Evolutionary conservation across 129 eudicot species (phyloP).

Genomic region (Chrysanthemum makinoi): DNA sequence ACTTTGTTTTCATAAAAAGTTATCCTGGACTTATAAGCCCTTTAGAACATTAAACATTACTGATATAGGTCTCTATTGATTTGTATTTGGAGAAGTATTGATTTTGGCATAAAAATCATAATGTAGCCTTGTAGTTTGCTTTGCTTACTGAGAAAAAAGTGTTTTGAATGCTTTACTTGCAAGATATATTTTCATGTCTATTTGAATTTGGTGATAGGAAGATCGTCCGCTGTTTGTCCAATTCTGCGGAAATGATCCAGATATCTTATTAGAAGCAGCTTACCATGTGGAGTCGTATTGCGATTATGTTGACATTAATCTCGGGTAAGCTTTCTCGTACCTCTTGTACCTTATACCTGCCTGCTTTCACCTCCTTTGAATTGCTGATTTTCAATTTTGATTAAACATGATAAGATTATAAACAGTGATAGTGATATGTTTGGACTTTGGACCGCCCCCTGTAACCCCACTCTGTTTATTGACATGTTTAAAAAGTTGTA

Average conservation of each 20-base stretch:
- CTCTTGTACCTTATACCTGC: too few relatives aligned
- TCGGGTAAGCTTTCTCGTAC: constrained; percentile 52
- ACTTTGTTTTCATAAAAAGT: not conserved
- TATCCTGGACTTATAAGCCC: not conserved
- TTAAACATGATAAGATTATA: too few relatives aligned
- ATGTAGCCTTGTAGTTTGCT: constrained; percentile 5
- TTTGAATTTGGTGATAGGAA: constrained; percentile 56
- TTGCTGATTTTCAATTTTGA: too few relatives aligned
- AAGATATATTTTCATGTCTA: constrained; percentile 7
- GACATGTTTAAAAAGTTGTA: not conserved
- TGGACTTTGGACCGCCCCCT: not conserved
- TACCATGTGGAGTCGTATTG: constrained; percentile 81
- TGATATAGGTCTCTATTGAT: not conserved
- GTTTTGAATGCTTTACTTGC: not conserved
- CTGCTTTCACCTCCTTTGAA: too few relatives aligned
- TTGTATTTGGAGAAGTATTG: constrained; percentile 13
- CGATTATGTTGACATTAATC: constrained; percentile 92
- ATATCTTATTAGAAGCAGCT: constrained; percentile 81
- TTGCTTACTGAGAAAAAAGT: not conserved
- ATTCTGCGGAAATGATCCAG: constrained; percentile 96
- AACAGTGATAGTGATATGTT: too few relatives aligned
- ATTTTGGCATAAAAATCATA: not conserved
- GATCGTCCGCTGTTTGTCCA: constrained; percentile 96
- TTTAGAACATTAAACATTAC: not conserved
- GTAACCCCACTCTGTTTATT: not conserved